Percentiles rank a stretch among this genome's conserved stretches.
Conservation (phyloP, 306 rosid species). For the Astragalus membranaceus region DNA sequence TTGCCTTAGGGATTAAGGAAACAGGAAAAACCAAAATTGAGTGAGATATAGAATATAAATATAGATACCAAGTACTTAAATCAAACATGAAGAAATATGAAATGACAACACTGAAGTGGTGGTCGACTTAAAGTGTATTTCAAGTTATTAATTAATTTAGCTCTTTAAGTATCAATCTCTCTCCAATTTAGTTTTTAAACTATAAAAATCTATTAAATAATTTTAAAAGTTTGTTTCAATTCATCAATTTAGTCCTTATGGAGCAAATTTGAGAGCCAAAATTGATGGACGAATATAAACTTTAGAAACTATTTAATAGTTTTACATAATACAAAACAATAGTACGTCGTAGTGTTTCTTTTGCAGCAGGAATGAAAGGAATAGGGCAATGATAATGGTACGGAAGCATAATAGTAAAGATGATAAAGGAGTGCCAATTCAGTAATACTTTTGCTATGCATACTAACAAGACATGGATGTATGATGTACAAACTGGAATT, state of each 20-base stretch:
- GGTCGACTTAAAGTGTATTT: no score
- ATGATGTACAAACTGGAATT: slow-evolving; percentile 16
- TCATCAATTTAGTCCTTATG: no score
- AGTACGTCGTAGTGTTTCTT: not conserved
- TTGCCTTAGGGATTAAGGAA: slow-evolving; percentile 38
- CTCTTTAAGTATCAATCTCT: no score
- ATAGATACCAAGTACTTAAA: not conserved
- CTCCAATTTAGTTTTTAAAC: no score
- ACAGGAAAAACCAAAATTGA: not conserved
- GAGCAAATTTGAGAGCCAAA: no score
- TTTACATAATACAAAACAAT: not conserved
- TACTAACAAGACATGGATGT: slow-evolving; percentile 25
- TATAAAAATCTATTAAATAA: no score
- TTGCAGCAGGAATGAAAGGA: not conserved
- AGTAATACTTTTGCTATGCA: not conserved
- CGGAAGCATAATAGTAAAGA: not conserved
- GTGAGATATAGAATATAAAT: not conserved
- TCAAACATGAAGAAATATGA: slow-evolving; percentile 12
- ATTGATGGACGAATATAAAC: no score
- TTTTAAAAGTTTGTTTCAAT: no score
- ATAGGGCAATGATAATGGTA: not conserved
- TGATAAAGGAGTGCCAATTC: not conserved
- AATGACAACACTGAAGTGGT: not conserved
- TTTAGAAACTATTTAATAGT: no score
- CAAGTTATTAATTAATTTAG: no score